A percentile compares a stretch with the other conserved stretches of the same genome.
These are phyloP conservation scores for Chalciporus piperatus DNA, from an alignment of 768 basidiomycete genomes.

Conservation along the genomic window DNA sequence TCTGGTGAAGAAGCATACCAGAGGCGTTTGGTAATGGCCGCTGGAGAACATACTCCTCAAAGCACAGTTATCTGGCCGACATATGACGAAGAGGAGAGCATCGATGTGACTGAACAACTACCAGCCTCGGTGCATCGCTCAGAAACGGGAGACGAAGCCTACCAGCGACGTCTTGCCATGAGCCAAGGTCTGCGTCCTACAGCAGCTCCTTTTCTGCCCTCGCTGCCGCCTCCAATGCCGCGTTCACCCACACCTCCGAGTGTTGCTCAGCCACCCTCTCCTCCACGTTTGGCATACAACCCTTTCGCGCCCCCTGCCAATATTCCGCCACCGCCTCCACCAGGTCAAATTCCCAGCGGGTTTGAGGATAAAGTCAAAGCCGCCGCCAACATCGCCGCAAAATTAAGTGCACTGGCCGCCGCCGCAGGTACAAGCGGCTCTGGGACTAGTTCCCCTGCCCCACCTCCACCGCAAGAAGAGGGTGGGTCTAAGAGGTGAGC, in stretches of 20 bases:
- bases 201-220: constrained; percentile 28
- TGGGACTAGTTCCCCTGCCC: constrained; percentile 22
- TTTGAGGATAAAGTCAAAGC: constrained; percentile 71
- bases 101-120: constrained; percentile 4
- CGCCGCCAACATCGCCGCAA: constrained; percentile 82
- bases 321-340: constrained; percentile 60
- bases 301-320: constrained; percentile 65
- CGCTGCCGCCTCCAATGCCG: constrained; percentile 20
- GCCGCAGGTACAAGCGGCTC: constrained; percentile 18
- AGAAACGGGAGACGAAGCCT: constrained; percentile 68
- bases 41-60: constrained; percentile 21
- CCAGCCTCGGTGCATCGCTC: constrained; percentile 9
- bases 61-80: constrained; percentile 21
- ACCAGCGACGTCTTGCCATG: constrained; percentile 60
- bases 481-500: constrained; percentile 15
- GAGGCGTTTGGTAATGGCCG: constrained; percentile 68
- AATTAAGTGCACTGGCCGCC: constrained; percentile 55
- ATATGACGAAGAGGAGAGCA: constrained; percentile 20
- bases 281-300: constrained; percentile 61
- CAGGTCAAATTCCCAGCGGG: constrained; percentile 39
- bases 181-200: constrained; percentile 37
- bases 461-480: constrained; percentile 33
- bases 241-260: constrained; percentile 8
- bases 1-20: constrained; percentile 82
- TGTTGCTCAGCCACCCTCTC: constrained; percentile 35